Evolutionary conservation across 345 rosid species (phyloP).

Genomic region (Gossypium ekmanianum): DNA sequence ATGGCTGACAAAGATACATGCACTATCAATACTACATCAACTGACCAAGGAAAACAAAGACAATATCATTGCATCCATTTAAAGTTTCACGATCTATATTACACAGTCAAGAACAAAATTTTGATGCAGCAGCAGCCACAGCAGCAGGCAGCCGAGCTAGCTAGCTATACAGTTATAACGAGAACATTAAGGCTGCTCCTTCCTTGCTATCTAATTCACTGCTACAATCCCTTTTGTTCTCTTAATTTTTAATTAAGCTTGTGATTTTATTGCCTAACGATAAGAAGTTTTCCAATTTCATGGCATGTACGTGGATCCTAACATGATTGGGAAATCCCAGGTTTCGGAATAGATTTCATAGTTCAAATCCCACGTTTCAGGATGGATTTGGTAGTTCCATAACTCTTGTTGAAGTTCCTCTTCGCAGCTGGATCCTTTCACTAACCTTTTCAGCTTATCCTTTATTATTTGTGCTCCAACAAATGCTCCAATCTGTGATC

Average conservation of each 20-base stretch:
- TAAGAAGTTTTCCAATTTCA: background rate
- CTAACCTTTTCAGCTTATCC: conserved; percentile 37
- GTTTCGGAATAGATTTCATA: background rate
- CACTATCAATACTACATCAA: background rate
- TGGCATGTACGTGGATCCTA: background rate
- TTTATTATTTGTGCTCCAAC: conserved; percentile 28
- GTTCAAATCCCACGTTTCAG: conserved; percentile 17
- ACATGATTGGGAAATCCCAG: background rate
- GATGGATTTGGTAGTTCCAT: conserved; percentile 19
- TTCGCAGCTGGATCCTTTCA: conserved; percentile 26
- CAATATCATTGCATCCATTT: background rate
- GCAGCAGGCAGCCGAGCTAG: background rate
- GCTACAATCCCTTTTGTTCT: background rate
- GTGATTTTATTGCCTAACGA: background rate
- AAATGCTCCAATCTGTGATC: conserved; percentile 31
- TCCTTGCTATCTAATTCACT: background rate
- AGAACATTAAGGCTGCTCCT: background rate
- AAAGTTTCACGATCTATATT: background rate
- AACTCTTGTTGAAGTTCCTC: conserved; percentile 14
- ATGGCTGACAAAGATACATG: background rate
- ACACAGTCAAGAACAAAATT: background rate
- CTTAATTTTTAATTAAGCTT: background rate
- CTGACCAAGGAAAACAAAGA: background rate
- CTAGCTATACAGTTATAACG: background rate
- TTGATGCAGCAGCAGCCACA: background rate